phyloP scores from a whole-genome alignment of 169 alveolate genomes.

The Eimeria sp. region DNA sequence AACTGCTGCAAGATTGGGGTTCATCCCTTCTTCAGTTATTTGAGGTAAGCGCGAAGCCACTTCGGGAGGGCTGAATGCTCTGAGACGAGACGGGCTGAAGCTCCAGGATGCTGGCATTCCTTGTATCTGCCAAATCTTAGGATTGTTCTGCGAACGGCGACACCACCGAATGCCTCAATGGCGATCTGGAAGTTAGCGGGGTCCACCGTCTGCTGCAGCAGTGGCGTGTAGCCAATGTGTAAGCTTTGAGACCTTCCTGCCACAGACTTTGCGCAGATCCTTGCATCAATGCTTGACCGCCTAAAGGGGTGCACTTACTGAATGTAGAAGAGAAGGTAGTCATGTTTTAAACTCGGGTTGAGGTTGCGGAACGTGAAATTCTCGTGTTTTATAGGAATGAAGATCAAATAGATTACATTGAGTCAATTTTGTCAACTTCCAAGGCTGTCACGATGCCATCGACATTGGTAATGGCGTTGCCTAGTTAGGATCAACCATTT shows the following conservation, averaged over 20 bases:
- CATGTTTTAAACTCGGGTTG: not conserved
- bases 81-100: conserved; percentile 13
- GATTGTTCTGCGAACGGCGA: conserved; percentile 32
- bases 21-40: conserved; percentile 55
- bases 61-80: not conserved
- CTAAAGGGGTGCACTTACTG: not conserved
- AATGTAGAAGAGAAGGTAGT: not conserved
- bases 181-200: conserved; percentile 39
- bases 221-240: conserved; percentile 68
- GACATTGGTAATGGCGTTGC: not conserved
- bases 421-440: conserved; percentile 28
- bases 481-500: not conserved
- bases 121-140: conserved; percentile 14
- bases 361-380: not conserved
- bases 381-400: not conserved
- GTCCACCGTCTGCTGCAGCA: conserved; percentile 18
- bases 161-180: conserved; percentile 29
- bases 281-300: not conserved
- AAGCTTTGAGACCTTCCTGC: conserved; percentile 6
- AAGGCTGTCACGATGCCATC: conserved; percentile 12
- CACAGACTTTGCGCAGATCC: not conserved
- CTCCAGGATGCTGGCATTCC: not conserved
- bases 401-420: conserved; percentile 45
- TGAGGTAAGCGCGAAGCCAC: conserved; percentile 13
- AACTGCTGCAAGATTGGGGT: conserved; percentile 54